Conservation (phyloP, 805 yeast species). For the Clavispora phyllophila region DNA sequence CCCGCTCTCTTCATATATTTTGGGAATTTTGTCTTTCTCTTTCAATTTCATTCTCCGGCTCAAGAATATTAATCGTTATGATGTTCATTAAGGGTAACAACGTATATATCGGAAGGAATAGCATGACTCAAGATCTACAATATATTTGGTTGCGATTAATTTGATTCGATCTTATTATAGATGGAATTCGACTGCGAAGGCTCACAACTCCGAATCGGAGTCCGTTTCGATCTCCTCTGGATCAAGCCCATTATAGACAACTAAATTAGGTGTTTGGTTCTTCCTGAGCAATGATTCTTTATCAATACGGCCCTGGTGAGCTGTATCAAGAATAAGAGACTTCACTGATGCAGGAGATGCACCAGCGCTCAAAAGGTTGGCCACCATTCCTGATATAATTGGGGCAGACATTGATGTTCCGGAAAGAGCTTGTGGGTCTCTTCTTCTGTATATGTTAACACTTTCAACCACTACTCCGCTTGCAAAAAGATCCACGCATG, state of each 20-base stretch:
- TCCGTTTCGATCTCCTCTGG: constrained; percentile 2
- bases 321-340: constrained; percentile 8
- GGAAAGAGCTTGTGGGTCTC: constrained; percentile 9
- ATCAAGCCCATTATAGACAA: constrained; percentile 17
- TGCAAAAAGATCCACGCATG: constrained; percentile 84
- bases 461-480: constrained; percentile 71
- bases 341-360: constrained; percentile 9
- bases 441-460: constrained; percentile 32
- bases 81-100: too few relatives aligned
- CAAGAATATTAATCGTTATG: too few relatives aligned
- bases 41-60: too few relatives aligned
- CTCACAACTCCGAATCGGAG: not conserved
- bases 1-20: too few relatives aligned
- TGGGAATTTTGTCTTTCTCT: too few relatives aligned
- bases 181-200: too few relatives aligned
- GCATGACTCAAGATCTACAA: too few relatives aligned
- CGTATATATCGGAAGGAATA: too few relatives aligned
- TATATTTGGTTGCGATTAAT: too few relatives aligned
- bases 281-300: constrained; percentile 5
- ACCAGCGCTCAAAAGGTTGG: constrained; percentile 14
- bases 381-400: constrained; percentile 12
- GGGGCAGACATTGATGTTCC: constrained; percentile 18
- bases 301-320: constrained; percentile 5
- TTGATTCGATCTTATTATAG: too few relatives aligned
- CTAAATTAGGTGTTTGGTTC: constrained; percentile 12